Conservation (phyloP, 2,329 filamentous ascomycete species). For the Aspergillus ustus region DNA sequence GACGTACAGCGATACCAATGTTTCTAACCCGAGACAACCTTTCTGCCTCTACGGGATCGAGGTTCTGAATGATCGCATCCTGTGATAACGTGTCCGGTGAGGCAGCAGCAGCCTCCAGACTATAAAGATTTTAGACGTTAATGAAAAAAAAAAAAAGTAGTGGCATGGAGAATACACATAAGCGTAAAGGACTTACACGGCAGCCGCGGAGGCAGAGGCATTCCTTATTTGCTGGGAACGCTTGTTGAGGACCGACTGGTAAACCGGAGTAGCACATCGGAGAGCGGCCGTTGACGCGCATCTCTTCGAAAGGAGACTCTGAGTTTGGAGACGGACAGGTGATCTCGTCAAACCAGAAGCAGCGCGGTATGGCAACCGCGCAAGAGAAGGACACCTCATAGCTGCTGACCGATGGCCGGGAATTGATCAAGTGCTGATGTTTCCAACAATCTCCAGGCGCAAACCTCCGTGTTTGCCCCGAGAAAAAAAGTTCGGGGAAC, state of each 20-base stretch:
- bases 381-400: slow-evolving; percentile 49
- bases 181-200: slow-evolving; percentile 42
- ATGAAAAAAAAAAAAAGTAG: background rate
- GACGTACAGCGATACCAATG: slow-evolving; percentile 89
- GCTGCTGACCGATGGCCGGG: slow-evolving; percentile 32
- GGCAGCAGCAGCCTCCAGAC: slow-evolving; percentile 61
- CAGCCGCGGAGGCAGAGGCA: slow-evolving; percentile 48
- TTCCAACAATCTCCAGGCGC: slow-evolving; percentile 25
- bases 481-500: slow-evolving; percentile 44
- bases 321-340: slow-evolving; percentile 39
- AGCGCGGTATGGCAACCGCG: slow-evolving; percentile 45
- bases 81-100: slow-evolving; percentile 63
- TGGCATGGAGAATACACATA: background rate
- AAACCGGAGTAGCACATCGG: slow-evolving; percentile 38
- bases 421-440: slow-evolving; percentile 31
- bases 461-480: slow-evolving; percentile 31
- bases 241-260: slow-evolving; percentile 43
- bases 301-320: slow-evolving; percentile 43
- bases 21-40: slow-evolving; percentile 85
- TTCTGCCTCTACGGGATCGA: slow-evolving; percentile 77
- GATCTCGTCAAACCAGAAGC: slow-evolving; percentile 42
- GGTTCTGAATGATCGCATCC: slow-evolving; percentile 74
- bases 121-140: slow-evolving; percentile 27
- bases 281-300: slow-evolving; percentile 44
- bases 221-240: slow-evolving; percentile 50